Base-by-base conservation (phyloP, 345 rosid genomes). In the Salix caprea region DNA sequence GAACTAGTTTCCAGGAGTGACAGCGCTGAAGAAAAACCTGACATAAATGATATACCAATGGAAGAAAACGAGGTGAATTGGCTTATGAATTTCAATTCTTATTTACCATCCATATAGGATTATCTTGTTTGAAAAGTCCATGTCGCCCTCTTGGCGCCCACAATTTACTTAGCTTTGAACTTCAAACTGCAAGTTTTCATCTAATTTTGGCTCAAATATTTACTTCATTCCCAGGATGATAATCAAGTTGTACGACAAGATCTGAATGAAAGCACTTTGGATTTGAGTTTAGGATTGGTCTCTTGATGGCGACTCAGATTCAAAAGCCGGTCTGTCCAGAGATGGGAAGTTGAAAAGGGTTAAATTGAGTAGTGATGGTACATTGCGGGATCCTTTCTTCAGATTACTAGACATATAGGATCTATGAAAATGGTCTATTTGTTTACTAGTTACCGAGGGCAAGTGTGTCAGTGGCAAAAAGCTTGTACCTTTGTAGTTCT, bases 231-330 rank as follows among this genome's bases (percentile, higher is more conserved):
- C 52, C 91, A 91, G 91, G 91, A 87, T 69, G 84, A 82, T 58
- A 81, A 71, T 52, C 87, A 80, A 73, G 64, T 83, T 28, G 89
- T 90, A 76, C 85, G 90, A n/a, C 99, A 95, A 88, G 99, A 93
- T 88, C 87, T 93, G 50, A 95, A 93, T 6, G 92, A 95, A 85
- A 91, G 94, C 91, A 88, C 92, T 60, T 32, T 85, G 81, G 98
- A 91, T 80, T 82, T 87, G 82, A 89, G 96, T 70, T 85, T 92
- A 78, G 94, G 93, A 71, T 84, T 85, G 65, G 30, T 89, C 85
- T 44, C 86, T 76, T 6, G 91, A 89, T 44, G 76, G 73, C 0
- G 89, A 87, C 58, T 76, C 88, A 23, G 85, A 85, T 54, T 76
- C 81, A 50, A 86, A 75, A 71, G 74, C 70, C 36, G 76, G 80